Evolutionary conservation across 108 stramenopile genomes (phyloP), one percentile per base, ranked within the genome.

Genomic region (Bacterosira constricta): DNA sequence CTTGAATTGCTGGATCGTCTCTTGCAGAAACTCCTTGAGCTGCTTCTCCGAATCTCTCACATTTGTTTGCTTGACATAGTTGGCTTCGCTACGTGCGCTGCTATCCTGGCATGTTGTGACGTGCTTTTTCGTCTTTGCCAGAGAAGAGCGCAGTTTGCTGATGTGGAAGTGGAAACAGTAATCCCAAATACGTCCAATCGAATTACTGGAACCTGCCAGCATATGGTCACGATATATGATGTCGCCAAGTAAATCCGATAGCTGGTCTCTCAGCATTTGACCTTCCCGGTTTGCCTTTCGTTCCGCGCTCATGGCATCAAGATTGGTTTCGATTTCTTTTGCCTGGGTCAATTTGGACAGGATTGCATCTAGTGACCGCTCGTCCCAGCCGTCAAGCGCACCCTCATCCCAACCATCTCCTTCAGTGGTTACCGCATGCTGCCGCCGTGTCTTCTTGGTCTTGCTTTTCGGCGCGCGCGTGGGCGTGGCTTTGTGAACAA

Each of bases 141-240:
- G 53, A 6, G 75, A 58, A 18, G 55, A 52, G 4, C 90, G 80
- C 39, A 85, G 66, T 25, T 81, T 73, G 27, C 45, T 63, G 35
- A 94, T 89, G 18, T 79, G 84, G 15, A 63, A 66, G 68, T 94
- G 90, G 68, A 94, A 94, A 64, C 93, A 94, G 35, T 55, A 38
- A 34, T 80, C 76, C 93, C 93, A 94, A 6, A 91, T 75, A 5
- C 90, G 82, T 46, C 76, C 81, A 4, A 69, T 44, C 9, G 73
- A 73, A 66, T 86, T 86, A n/a, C 83, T 47, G 34, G 77, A 55
- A 0, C 54, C 35, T 0, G 90, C 80, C 12, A 80, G 26, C 6
- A 32, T 49, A 0, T 87, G 87, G 73, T 90, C 80, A 3, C 74
- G 60, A 9, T 90, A 60, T 13, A 94, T 57, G 17, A 91, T 60